Evolutionary conservation across 2,329 filamentous ascomycete species (phyloP).

Genomic region (Endoconidiophora laricicola): DNA sequence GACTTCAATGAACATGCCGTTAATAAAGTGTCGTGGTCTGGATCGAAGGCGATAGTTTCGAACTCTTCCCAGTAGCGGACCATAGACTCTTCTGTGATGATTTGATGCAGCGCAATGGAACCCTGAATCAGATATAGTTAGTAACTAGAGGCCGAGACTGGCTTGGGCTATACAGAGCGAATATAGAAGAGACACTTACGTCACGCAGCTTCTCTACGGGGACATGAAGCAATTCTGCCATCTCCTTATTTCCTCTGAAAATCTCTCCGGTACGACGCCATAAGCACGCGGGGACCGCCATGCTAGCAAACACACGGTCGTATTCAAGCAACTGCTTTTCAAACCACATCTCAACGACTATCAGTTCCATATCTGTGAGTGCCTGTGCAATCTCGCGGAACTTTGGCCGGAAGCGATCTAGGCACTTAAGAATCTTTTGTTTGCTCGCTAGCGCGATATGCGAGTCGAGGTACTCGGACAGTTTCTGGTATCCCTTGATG

Average conservation of each 20-base stretch:
- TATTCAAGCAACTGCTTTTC: slow-evolving; percentile 94
- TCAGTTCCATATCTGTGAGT: slow-evolving; percentile 82
- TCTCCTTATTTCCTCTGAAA: slow-evolving; percentile 93
- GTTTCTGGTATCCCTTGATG: slow-evolving; percentile 80
- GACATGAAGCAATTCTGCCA: slow-evolving; percentile 90
- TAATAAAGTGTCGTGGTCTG: slow-evolving; percentile 81
- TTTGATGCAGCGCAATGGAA: slow-evolving; percentile 86
- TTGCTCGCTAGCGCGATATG: slow-evolving; percentile 70
- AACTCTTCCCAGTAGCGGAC: slow-evolving; percentile 99
- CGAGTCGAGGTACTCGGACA: slow-evolving; percentile 82
- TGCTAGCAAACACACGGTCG: slow-evolving; percentile 93
- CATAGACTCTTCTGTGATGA: slow-evolving; percentile 83
- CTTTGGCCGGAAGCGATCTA: slow-evolving; percentile 86
- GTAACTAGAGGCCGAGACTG: not conserved
- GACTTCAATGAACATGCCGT: slow-evolving; percentile 86
- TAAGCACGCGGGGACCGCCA: slow-evolving; percentile 95
- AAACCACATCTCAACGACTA: slow-evolving; percentile 98
- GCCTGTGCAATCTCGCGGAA: slow-evolving; percentile 89
- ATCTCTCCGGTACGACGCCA: slow-evolving; percentile 96
- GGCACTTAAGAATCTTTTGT: slow-evolving; percentile 77
- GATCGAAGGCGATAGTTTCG: slow-evolving; percentile 90
- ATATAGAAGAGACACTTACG: slow-evolving; percentile 38
- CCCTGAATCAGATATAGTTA: slow-evolving; percentile 40
- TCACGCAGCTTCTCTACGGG: slow-evolving; percentile 82
- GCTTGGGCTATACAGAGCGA: not conserved